Evolutionary conservation across 176 grass and related monocot species (phyloP), one percentile per base, ranked within the genome.

Genomic region (Bothriochloa decipiens): DNA sequence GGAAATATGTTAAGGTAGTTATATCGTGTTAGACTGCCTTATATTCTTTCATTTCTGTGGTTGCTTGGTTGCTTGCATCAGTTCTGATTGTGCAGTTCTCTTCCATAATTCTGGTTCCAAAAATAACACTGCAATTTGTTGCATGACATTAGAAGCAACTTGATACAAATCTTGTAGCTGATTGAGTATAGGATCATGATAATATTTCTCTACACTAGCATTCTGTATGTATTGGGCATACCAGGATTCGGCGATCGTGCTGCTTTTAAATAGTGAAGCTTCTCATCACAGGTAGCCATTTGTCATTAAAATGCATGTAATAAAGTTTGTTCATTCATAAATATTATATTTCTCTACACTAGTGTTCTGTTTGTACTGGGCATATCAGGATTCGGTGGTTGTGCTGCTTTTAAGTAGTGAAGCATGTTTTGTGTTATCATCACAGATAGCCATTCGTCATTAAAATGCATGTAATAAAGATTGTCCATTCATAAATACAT

Each of bases 101-200:
- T 37, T 60, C 5, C 67, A 62, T 62, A 40, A 75, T 83, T 75
- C 42, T 83, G 81, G 41, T 75, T 75, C 58, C 18, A 11, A 22
- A 26, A 26, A 39, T 14, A 74, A 47, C 39, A 35, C 9, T 32
- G 27, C 28, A 26, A 27, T 39, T 84, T 23, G 15, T 74, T 22
- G 18, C 43, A 83, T 63, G 20, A 17, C 16, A 74, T 16, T 39
- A 55, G 27, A 26, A 64, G 39, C 22, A 32, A 16, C 26, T 18
- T 35, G 53, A 35, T 83, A 50, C 3, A 26, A 65, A 43, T 61
- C 53, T 63, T 74, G 27, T 20, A 74, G 72, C 72, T 32, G 27
- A 7, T 32, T 65, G 62, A 75, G 13, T 20, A 49, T 12, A 23
- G 14, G 20, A 49, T 5, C 13, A 27, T 25, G 42, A 28, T 49